Conservation (phyloP, 371 early-diverging fungal genomes). For the Vairimorpha apis region DNA sequence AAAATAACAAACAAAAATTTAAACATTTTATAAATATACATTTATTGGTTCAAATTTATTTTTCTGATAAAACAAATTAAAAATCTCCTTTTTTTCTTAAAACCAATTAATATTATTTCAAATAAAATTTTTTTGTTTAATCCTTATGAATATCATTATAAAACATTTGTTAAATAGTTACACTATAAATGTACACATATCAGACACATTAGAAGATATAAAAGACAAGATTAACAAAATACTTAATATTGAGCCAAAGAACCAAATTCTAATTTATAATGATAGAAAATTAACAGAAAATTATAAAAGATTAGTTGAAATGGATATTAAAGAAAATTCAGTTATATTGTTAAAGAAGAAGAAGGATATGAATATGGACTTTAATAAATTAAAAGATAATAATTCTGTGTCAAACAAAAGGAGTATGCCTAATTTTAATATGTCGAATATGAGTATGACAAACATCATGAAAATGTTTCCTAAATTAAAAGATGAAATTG, state of each 20-base stretch:
- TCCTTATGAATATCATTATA: conserved; percentile 49
- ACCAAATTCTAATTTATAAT: conserved; percentile 43
- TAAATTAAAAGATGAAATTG: conserved; percentile 55
- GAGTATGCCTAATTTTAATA: background rate
- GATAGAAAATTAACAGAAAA: conserved; percentile 45
- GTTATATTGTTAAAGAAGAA: conserved; percentile 48
- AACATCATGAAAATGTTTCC: conserved; percentile 60
- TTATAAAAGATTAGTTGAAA: conserved; percentile 41
- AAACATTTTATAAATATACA: too few species aligned
- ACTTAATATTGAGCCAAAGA: conserved; percentile 18
- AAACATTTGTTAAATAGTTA: conserved; percentile 41
- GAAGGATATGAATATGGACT: conserved; percentile 7
- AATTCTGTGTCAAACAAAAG: conserved; percentile 1
- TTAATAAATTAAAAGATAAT: conserved; percentile 12
- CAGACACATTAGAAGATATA: conserved; percentile 45
- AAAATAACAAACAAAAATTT: too few species aligned
- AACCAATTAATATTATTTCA: conserved; percentile 31
- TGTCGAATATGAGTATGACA: conserved; percentile 39
- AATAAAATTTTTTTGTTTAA: conserved; percentile 15
- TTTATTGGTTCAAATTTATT: too few species aligned
- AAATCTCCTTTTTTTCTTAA: background rate
- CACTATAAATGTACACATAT: conserved; percentile 38
- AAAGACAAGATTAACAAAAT: conserved; percentile 52
- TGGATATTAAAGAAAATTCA: conserved; percentile 29
- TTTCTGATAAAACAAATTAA: too few species aligned